Base-by-base conservation (phyloP, 2,329 filamentous ascomycete genomes). In the Xylaria sp. region DNA sequence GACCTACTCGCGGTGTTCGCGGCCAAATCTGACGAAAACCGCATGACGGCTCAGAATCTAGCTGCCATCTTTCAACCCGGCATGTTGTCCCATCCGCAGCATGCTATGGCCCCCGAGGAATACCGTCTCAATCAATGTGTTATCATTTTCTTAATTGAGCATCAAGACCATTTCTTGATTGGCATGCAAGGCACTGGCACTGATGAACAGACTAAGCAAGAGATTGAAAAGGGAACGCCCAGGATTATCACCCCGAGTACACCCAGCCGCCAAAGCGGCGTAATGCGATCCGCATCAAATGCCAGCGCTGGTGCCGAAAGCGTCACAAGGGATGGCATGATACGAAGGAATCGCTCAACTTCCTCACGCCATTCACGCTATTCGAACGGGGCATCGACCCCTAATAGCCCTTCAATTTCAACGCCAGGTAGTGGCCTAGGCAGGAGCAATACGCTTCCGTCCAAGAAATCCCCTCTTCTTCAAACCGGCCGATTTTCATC, bases 161-260 rank as follows among this genome's bases (percentile, higher is more conserved):
- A 99, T 76, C 96, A 99, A 79, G 96, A 99, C 77, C 93, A 97
- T 80, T 99, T 99, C 84, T 84, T 99, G 72, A 97, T 99, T 72
- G 96, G 96, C 64, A 99, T 99, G 96, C 93, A 94, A 78, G 96
- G 96, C 53, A 98, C 94, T n/a, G 94, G 90, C n/a, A 93, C 94
- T n/a, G 94, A 98, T 77, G 93, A 97, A 77, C 90, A 87, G 77
- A 90, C 88, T 0, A 86, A 87, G 73, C 83, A 87, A 74, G 86
- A 88, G 74, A 86, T 91, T 51, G 85, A 89, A 71, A 90, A 94
- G 76, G 93, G 92, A 65, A 91, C 91, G 2, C 87, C 88, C 3
- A 83, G 84, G 72, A 83, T 79, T 51, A 81, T 83, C 60, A 79
- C 80, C 32, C 85, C 79, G 74, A 80, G 76, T 72, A 88, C 87